Conservation (phyloP, 768 basidiomycete species). For the Termitomyces sp. region DNA sequence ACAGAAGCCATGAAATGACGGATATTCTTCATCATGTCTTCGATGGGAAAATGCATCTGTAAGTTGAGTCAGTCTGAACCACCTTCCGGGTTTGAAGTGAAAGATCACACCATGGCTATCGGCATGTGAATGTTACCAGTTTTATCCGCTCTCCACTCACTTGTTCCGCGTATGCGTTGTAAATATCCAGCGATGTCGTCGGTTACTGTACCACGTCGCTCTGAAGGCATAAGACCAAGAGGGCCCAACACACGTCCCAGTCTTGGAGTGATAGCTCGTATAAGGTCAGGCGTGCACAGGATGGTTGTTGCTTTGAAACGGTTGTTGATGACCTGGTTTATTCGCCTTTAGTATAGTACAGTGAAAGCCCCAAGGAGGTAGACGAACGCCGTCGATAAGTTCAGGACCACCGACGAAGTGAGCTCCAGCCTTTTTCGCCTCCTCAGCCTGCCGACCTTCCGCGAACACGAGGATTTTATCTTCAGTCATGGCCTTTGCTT, state of each 20-base stretch:
- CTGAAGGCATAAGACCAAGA: slow-evolving; percentile 92
- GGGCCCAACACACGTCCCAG: slow-evolving; percentile 80
- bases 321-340: slow-evolving; percentile 61
- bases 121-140: slow-evolving; percentile 79
- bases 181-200: slow-evolving; percentile 85
- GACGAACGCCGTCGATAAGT: slow-evolving; percentile 79
- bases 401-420: slow-evolving; percentile 89
- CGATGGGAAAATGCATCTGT: slow-evolving; percentile 69
- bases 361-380: neutral
- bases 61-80: neutral
- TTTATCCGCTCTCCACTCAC: slow-evolving; percentile 93
- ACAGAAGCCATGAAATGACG: slow-evolving; percentile 72
- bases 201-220: slow-evolving; percentile 89
- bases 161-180: slow-evolving; percentile 69
- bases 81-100: neutral
- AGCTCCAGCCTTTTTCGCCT: slow-evolving; percentile 84
- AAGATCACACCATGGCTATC: slow-evolving; percentile 60
- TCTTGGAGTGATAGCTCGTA: slow-evolving; percentile 72
- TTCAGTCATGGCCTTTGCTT: slow-evolving; percentile 64
- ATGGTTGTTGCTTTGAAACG: slow-evolving; percentile 78
- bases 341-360: slow-evolving; percentile 1
- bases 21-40: slow-evolving; percentile 76
- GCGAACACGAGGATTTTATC: slow-evolving; percentile 92
- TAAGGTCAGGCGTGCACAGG: slow-evolving; percentile 76
- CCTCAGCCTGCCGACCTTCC: slow-evolving; percentile 75